Conservation (phyloP, 805 yeast genomes). For the Metschnikowia gruessii region DNA sequence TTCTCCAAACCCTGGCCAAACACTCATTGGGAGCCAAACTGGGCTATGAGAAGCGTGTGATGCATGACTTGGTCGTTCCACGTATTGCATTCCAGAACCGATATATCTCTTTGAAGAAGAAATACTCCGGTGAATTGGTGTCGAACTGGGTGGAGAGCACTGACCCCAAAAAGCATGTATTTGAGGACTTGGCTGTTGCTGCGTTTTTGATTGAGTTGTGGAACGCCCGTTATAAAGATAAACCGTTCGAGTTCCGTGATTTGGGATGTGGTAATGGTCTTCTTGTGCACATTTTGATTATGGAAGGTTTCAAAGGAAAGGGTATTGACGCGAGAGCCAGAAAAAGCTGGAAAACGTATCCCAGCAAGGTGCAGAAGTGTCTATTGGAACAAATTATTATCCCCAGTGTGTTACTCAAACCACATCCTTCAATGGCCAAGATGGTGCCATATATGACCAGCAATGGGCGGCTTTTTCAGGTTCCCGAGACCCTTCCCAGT, state of each 20-base stretch:
- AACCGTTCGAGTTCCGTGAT: slow-evolving; percentile 71
- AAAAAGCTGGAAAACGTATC: slow-evolving; percentile 82
- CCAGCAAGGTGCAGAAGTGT: slow-evolving; percentile 54
- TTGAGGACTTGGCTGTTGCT: slow-evolving; percentile 94
- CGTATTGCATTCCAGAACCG: slow-evolving; percentile 80
- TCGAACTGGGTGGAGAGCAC: slow-evolving; percentile 91
- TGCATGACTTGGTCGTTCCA: slow-evolving; percentile 82
- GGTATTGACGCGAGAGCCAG: slow-evolving; percentile 91
- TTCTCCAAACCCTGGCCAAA: slow-evolving; percentile 74
- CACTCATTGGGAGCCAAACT: slow-evolving; percentile 81
- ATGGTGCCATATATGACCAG: slow-evolving; percentile 54
- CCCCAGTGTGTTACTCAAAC: slow-evolving; percentile 70
- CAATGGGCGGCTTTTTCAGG: slow-evolving; percentile 60
- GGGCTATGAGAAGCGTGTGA: slow-evolving; percentile 85
- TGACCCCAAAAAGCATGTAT: slow-evolving; percentile 93
- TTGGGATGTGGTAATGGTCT: slow-evolving; percentile 95
- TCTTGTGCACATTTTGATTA: slow-evolving; percentile 65
- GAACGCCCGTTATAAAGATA: slow-evolving; percentile 47
- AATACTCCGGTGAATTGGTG: slow-evolving; percentile 71
- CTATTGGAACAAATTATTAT: slow-evolving; percentile 76
- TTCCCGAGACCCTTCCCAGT: slow-evolving; percentile 34
- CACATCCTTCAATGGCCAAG: slow-evolving; percentile 59
- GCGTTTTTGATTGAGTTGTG: slow-evolving; percentile 89
- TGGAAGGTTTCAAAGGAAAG: slow-evolving; percentile 78
- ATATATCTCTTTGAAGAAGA: slow-evolving; percentile 76